phyloP scores from a whole-genome alignment of 2,329 filamentous ascomycete species.

The Amphichorda felina region DNA sequence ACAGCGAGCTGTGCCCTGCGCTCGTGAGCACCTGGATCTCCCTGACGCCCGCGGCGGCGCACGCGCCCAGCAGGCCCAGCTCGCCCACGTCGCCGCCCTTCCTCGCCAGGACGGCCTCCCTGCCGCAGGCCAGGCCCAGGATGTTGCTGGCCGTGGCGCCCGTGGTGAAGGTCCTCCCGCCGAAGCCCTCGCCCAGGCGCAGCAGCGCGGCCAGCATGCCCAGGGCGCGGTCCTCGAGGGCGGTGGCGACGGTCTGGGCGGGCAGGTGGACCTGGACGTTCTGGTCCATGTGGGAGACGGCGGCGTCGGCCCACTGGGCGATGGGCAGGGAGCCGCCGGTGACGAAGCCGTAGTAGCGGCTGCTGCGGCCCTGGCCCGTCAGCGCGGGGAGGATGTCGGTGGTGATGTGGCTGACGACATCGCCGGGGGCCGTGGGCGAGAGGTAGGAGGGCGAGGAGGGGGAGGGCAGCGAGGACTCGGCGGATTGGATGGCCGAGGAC shows the following conservation, averaged over 20 bases:
- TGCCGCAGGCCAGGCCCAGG: slow-evolving; percentile 54
- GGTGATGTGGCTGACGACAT: slow-evolving; percentile 27
- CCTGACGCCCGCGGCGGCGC: slow-evolving; percentile 47
- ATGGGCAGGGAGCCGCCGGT: slow-evolving; percentile 72
- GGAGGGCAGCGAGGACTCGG: slow-evolving; percentile 26
- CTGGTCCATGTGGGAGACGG: slow-evolving; percentile 74
- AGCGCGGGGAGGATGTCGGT: slow-evolving; percentile 43
- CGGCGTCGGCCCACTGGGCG: slow-evolving; percentile 69
- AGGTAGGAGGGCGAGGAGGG: slow-evolving; percentile 18
- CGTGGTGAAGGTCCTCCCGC: slow-evolving; percentile 40
- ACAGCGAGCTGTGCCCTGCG: slow-evolving; percentile 70
- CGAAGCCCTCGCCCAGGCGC: slow-evolving; percentile 46
- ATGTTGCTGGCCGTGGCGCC: slow-evolving; percentile 70
- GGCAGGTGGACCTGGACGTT: slow-evolving; percentile 78
- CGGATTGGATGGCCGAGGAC: slow-evolving; percentile 17
- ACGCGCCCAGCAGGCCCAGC: slow-evolving; percentile 56
- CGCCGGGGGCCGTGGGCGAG: slow-evolving; percentile 13
- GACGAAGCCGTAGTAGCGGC: slow-evolving; percentile 80
- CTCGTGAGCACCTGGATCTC: slow-evolving; percentile 71
- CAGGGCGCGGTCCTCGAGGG: slow-evolving; percentile 64
- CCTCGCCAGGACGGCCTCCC: slow-evolving; percentile 48
- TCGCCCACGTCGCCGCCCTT: slow-evolving; percentile 45
- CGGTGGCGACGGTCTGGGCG: slow-evolving; percentile 60
- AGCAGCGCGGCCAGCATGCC: slow-evolving; percentile 58
- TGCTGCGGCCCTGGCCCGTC: slow-evolving; percentile 50